Percentiles rank a stretch among this genome's conserved stretches.
These are phyloP conservation scores for Ulota crispa DNA, from an alignment of 225 moss, liverwort and hornwort genomes.

Conservation along the genomic window DNA sequence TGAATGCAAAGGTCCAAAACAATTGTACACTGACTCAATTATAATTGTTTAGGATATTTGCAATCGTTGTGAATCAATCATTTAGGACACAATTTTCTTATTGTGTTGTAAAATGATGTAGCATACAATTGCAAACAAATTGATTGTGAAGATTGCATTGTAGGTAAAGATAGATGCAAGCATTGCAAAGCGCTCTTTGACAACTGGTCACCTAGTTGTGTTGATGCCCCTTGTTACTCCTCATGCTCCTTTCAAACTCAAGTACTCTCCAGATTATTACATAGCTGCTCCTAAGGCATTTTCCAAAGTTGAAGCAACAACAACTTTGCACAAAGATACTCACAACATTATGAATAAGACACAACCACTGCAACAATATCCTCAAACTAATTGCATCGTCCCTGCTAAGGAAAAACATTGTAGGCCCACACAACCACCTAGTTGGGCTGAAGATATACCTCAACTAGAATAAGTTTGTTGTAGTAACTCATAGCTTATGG, in stretches of 20 bases:
- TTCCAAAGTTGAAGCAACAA: conserved; percentile 8
- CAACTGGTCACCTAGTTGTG: conserved; percentile 73
- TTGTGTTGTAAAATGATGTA: not conserved
- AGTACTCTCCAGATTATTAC: conserved; percentile 21
- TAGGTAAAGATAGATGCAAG: conserved; percentile 84
- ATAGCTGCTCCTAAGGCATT: not conserved
- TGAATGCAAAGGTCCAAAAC: too few species aligned
- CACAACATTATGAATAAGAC: conserved; percentile 26
- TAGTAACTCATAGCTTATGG: not conserved
- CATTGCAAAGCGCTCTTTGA: conserved; percentile 62
- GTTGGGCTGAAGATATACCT: conserved; percentile 43
- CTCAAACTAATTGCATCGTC: conserved; percentile 18
- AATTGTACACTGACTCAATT: too few species aligned
- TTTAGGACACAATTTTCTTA: too few species aligned
- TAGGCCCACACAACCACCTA: not conserved
- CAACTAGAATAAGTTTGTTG: conserved; percentile 31
- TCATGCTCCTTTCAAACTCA: conserved; percentile 32
- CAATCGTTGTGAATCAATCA: too few species aligned
- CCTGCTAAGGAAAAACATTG: not conserved
- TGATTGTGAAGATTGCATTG: not conserved
- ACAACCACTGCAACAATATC: not conserved
- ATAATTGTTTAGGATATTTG: too few species aligned
- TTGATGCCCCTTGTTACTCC: conserved; percentile 39
- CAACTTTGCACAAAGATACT: conserved; percentile 33
- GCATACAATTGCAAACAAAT: not conserved